Evolutionary conservation across 805 yeast genomes (phyloP).

Genomic region (Kodamaea lidongshanica): DNA sequence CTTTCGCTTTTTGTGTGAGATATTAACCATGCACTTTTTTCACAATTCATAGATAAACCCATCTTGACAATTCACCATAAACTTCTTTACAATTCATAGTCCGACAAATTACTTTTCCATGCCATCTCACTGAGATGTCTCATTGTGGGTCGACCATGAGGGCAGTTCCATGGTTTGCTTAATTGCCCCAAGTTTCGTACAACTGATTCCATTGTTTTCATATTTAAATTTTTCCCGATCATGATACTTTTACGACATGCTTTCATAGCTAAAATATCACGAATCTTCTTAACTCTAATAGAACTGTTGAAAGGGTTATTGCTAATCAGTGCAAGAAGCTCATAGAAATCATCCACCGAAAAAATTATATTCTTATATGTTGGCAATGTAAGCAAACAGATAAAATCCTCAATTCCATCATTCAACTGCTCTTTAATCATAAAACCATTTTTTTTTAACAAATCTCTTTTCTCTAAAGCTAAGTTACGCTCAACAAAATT

Average conservation of each 20-base stretch:
- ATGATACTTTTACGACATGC: constrained; percentile 92
- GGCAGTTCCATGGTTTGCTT: constrained; percentile 94
- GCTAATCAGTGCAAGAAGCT: constrained; percentile 61
- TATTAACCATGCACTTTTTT: background rate
- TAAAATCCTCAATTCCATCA: constrained; percentile 35
- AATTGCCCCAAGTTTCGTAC: constrained; percentile 62
- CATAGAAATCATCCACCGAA: constrained; percentile 74
- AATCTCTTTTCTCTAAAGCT: constrained; percentile 51
- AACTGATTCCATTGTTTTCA: constrained; percentile 57
- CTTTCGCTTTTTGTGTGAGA: no score
- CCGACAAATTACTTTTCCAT: constrained; percentile 10
- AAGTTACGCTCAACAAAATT: constrained; percentile 73
- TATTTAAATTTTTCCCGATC: constrained; percentile 73
- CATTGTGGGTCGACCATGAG: constrained; percentile 97
- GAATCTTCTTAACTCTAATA: constrained; percentile 67
- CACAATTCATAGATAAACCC: background rate
- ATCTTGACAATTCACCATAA: background rate
- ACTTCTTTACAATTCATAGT: constrained; percentile 7
- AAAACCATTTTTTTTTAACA: constrained; percentile 76
- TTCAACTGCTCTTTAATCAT: constrained; percentile 27
- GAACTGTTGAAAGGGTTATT: constrained; percentile 31
- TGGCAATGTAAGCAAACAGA: constrained; percentile 62
- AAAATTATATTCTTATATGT: constrained; percentile 55
- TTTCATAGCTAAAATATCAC: constrained; percentile 85
- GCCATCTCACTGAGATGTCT: constrained; percentile 69